Base-by-base conservation (phyloP, 73 alveolate genomes). In the Uronychia binucleata region DNA sequence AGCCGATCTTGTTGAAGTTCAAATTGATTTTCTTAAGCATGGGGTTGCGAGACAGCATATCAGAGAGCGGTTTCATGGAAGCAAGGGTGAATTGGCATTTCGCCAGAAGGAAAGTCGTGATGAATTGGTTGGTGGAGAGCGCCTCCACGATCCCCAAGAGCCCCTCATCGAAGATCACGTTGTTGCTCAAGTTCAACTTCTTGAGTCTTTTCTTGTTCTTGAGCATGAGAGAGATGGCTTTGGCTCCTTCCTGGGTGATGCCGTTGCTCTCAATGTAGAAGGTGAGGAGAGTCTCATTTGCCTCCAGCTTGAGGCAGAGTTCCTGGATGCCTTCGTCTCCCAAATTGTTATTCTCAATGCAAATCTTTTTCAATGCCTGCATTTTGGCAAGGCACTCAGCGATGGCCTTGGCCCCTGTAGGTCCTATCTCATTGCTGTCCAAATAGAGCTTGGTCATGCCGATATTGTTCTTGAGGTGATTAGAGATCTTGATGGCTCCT, bases 371-470 rank as follows among this genome's bases (percentile, higher is more conserved):
- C 1, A 88, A 67, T 19, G 94, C 46, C 30, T 76, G 86, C 89
- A 88, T 81, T 83, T 67, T 82, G 1, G 28, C 30, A 79, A 88
- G 77, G 29, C 86, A 35, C 80, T 80, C 89, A 75, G 94, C 94
- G 26, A 88, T 88, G 33, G 90, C 86, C 14, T 0, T 29, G 29
- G 96, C 96, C 19, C 96, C 96, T 30, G 85, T 93, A 27, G 90
- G 91, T 30, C 96, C 96, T 33, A 90, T 90, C 28, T 33, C 60
- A 81, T 90, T 90, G 1, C 78, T 30, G 46, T 90, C 96, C 25
- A 91, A 58, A 76, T 90, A 90, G 31, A 90, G 88, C 46, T 83
- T 90, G 28, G 81, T 30, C 26, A 90, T 59, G 57, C 96, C 96
- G 46, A 67, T 58, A 34, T 89, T 86, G 34, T 80, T 90, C 58